Evolutionary conservation across 164 flowering plant genomes (phyloP).

Genomic region (Chimonanthus praecox): DNA sequence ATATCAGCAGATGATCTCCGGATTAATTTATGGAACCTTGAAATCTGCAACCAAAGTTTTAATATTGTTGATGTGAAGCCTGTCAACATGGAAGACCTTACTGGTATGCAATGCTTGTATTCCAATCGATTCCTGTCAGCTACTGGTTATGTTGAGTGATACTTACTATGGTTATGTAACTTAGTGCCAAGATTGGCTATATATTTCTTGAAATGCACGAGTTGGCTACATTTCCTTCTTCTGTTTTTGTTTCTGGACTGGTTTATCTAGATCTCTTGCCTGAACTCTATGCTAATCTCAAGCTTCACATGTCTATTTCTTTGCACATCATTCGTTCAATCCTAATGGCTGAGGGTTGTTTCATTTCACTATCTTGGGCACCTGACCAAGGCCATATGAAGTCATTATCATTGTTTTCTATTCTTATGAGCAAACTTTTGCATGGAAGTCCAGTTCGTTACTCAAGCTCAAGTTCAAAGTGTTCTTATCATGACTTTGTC

Average conservation of each 20-base stretch:
- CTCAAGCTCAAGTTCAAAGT: too few relatives aligned
- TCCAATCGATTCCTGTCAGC: not conserved
- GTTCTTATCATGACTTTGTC: too few relatives aligned
- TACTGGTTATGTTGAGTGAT: not conserved
- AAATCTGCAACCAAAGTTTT: slow-evolving; percentile 81
- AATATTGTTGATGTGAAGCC: slow-evolving; percentile 92
- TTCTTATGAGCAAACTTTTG: too few relatives aligned
- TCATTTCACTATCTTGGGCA: too few relatives aligned
- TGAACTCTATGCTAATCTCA: too few relatives aligned
- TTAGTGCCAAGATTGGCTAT: not conserved
- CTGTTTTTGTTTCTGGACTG: not conserved
- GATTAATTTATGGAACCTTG: slow-evolving; percentile 84
- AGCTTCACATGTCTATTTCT: too few relatives aligned
- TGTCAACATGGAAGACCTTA: slow-evolving; percentile 85
- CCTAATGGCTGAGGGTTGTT: too few relatives aligned
- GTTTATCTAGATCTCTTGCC: not conserved
- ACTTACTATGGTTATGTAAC: not conserved
- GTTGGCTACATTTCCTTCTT: too few relatives aligned
- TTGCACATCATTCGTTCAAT: too few relatives aligned
- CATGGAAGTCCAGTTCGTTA: too few relatives aligned
- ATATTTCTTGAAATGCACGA: not conserved
- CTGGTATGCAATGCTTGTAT: slow-evolving; percentile 35
- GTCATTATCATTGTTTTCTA: too few relatives aligned
- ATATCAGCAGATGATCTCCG: slow-evolving; percentile 9
- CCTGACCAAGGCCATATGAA: too few relatives aligned